Percentiles rank a stretch among this genome's conserved stretches.
phyloP scores from a whole-genome alignment of 495 filamentous ascomycete genomes.

The Neurospora sublineolata region DNA sequence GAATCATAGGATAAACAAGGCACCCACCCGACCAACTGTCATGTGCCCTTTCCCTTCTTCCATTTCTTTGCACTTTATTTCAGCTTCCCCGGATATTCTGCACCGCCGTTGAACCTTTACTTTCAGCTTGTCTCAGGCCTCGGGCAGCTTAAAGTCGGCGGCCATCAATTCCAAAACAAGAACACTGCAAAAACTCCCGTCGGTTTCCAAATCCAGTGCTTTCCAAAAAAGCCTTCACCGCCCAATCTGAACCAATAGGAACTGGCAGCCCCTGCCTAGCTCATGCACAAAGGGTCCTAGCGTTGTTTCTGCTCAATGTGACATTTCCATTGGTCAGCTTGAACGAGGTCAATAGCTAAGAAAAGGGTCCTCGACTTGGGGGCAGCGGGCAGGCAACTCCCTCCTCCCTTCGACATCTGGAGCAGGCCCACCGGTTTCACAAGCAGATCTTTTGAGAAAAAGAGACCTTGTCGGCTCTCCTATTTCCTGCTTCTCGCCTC shows the following conservation, averaged over 20 bases:
- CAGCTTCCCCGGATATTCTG: neutral
- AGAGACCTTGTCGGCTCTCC: neutral
- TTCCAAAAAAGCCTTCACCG: neutral
- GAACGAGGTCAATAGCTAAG: neutral
- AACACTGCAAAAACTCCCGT: neutral
- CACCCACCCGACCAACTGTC: neutral
- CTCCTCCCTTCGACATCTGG: too few species aligned
- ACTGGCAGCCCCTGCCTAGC: neutral
- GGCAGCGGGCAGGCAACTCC: neutral
- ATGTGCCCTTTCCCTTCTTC: neutral
- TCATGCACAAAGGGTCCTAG: neutral
- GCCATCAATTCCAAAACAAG: neutral
- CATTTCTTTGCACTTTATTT: neutral
- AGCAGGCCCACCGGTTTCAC: neutral
- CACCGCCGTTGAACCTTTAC: neutral
- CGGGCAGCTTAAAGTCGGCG: neutral
- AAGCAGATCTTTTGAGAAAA: neutral
- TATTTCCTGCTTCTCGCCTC: neutral
- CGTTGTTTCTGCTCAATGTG: neutral
- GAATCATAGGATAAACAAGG: too few species aligned
- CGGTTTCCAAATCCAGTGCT: neutral
- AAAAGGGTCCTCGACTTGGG: neutral
- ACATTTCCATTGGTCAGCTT: neutral
- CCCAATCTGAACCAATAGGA: neutral
- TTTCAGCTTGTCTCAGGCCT: neutral